Percentiles rank a stretch among this genome's conserved stretches.
Evolutionary conservation across 345 rosid genomes (phyloP).

Genomic region (Odontarrhena argentea): DNA sequence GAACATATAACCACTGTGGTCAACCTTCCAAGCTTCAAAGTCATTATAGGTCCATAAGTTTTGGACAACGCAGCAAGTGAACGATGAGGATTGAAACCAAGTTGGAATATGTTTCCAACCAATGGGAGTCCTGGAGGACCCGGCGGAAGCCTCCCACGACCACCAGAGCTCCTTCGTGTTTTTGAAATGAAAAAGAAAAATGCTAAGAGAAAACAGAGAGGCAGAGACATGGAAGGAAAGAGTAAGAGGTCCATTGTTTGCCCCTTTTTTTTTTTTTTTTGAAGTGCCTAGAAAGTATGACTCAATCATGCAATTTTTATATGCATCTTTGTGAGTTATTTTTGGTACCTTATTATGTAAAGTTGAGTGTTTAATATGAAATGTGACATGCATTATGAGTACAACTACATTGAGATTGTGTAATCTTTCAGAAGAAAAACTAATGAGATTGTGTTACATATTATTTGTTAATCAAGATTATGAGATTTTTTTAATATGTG

Average conservation of each 20-base stretch:
- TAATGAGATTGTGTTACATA: too few species aligned
- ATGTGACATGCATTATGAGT: too few species aligned
- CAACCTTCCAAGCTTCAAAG: constrained; percentile 40
- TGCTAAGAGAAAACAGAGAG: constrained; percentile 17
- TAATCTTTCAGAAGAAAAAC: too few species aligned
- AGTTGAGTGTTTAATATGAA: too few species aligned
- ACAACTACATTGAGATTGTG: too few species aligned
- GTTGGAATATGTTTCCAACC: constrained; percentile 50
- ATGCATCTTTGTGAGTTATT: too few species aligned
- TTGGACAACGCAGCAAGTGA: constrained; percentile 41
- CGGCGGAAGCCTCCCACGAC: constrained; percentile 23
- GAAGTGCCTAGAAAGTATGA: too few species aligned
- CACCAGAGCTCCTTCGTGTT: background rate
- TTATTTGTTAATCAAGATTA: too few species aligned
- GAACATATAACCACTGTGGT: constrained; percentile 38
- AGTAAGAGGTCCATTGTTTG: constrained; percentile 27
- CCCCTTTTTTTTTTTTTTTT: background rate
- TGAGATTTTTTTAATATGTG: too few species aligned
- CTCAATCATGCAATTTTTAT: too few species aligned
- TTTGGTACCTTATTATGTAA: too few species aligned
- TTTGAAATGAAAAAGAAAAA: too few species aligned
- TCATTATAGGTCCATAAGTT: constrained; percentile 50
- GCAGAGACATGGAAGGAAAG: background rate
- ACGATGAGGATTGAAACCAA: constrained; percentile 44
- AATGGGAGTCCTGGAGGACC: constrained; percentile 43